Percentiles rank a stretch among this genome's conserved stretches.
phyloP scores from a whole-genome alignment of 768 basidiomycete genomes.

The Hypsizygus marmoreus region DNA sequence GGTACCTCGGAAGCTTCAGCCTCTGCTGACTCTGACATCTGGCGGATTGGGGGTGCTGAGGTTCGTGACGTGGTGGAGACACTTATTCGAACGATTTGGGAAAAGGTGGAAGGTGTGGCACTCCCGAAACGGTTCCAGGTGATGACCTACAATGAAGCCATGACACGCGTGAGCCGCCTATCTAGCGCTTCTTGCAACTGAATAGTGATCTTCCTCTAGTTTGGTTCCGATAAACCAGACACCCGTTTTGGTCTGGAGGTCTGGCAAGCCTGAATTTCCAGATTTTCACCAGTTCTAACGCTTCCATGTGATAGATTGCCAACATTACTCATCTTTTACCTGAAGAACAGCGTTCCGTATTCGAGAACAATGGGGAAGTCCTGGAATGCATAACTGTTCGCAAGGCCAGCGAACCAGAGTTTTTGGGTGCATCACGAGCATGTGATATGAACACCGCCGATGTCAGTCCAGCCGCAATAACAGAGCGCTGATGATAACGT shows the following conservation, averaged over 20 bases:
- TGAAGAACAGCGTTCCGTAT: slow-evolving; percentile 25
- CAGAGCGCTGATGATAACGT: slow-evolving; percentile 15
- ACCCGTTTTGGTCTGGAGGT: slow-evolving; percentile 88
- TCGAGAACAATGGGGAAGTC: slow-evolving; percentile 32
- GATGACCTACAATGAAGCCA: slow-evolving; percentile 90
- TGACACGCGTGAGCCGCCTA: slow-evolving; percentile 66
- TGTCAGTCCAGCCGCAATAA: slow-evolving; percentile 24
- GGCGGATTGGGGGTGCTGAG: slow-evolving; percentile 87
- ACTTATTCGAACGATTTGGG: slow-evolving; percentile 77
- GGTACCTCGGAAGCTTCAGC: slow-evolving; percentile 36
- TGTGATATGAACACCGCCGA: slow-evolving; percentile 28
- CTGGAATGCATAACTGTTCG: slow-evolving; percentile 52
- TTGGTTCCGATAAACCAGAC: slow-evolving; percentile 95
- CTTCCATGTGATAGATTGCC: slow-evolving; percentile 38
- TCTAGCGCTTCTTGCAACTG: not conserved
- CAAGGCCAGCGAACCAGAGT: slow-evolving; percentile 37
- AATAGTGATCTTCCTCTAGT: slow-evolving; percentile 44
- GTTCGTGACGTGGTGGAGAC: slow-evolving; percentile 79
- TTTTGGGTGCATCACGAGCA: slow-evolving; percentile 42
- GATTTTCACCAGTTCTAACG: slow-evolving; percentile 18
- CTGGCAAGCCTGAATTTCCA: slow-evolving; percentile 12
- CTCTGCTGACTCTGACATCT: slow-evolving; percentile 36
- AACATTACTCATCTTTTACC: slow-evolving; percentile 43
- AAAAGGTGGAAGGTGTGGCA: slow-evolving; percentile 59
- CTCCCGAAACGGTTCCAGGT: slow-evolving; percentile 71